These are phyloP conservation scores for Teunomyces atbi DNA, from an alignment of 805 yeast species.

Conservation along the genomic window DNA sequence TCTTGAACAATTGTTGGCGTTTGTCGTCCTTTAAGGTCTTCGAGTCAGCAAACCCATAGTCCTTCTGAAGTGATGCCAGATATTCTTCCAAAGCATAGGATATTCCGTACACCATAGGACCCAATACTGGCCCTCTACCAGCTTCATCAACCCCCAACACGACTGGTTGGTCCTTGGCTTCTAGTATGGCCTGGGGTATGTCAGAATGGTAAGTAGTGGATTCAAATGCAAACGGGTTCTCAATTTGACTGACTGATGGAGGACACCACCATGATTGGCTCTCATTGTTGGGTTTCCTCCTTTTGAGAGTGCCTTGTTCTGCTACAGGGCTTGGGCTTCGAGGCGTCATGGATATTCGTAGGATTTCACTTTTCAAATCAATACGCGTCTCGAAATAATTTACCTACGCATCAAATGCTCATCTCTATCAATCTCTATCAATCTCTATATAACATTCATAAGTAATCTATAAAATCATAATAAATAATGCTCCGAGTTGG, in stretches of 20 bases:
- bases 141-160: constrained; percentile 96
- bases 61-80: constrained; percentile 43
- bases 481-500: background rate
- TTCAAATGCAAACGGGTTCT: constrained; percentile 24
- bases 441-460: background rate
- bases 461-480: background rate
- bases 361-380: background rate
- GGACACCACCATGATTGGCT: constrained; percentile 29
- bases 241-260: constrained; percentile 28
- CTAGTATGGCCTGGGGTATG: constrained; percentile 42
- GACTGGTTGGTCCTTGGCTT: constrained; percentile 38
- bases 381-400: constrained; percentile 1
- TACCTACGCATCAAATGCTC: background rate
- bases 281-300: background rate
- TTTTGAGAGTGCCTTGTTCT: background rate
- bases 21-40: constrained; percentile 75
- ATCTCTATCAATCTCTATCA: too few relatives aligned
- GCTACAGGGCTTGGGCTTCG: background rate
- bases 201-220: constrained; percentile 51
- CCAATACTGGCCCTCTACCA: constrained; percentile 96
- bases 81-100: constrained; percentile 68
- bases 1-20: constrained; percentile 59
- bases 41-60: constrained; percentile 89
- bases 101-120: constrained; percentile 96
- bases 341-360: background rate